Evolutionary conservation across 305 asterid genomes (phyloP).

Genomic region (Fraxinus ornus): DNA sequence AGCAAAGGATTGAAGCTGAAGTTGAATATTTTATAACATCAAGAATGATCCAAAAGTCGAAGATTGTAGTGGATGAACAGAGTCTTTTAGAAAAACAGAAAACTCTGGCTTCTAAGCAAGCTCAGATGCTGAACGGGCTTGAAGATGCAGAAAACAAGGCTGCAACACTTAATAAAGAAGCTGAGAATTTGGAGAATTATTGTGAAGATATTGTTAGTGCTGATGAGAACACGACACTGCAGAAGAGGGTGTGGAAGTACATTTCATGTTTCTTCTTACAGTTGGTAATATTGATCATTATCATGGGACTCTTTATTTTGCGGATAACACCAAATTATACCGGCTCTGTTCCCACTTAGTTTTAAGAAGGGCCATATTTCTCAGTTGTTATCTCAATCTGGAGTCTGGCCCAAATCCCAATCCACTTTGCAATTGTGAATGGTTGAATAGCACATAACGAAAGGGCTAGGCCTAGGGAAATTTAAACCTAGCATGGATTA

Average conservation of each 20-base stretch:
- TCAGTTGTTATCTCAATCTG: neutral
- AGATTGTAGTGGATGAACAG: constrained; percentile 16
- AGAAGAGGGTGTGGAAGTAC: constrained; percentile 50
- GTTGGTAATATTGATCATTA: constrained; percentile 40
- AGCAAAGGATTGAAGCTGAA: too few relatives aligned
- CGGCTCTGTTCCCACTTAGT: constrained; percentile 56
- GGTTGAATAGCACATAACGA: neutral
- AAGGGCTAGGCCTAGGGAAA: neutral
- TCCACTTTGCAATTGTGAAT: neutral
- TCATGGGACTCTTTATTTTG: constrained; percentile 36
- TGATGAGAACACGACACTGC: constrained; percentile 44
- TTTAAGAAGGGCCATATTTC: neutral
- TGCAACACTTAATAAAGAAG: constrained; percentile 32
- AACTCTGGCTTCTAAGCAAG: constrained; percentile 20
- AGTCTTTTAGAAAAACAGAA: too few relatives aligned
- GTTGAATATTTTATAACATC: constrained; percentile 38
- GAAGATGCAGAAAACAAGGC: constrained; percentile 38
- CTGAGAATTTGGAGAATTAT: constrained; percentile 34
- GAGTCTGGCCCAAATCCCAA: neutral
- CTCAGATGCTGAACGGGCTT: constrained; percentile 29
- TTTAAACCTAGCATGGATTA: neutral
- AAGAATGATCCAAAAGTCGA: constrained; percentile 38
- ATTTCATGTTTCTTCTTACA: constrained; percentile 50
- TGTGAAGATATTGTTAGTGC: constrained; percentile 35
- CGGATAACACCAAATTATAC: constrained; percentile 37